Percentiles rank a stretch among this genome's conserved stretches.
Evolutionary conservation across 495 filamentous ascomycete species (phyloP).

Genomic region (Bacidia gigantensis): DNA sequence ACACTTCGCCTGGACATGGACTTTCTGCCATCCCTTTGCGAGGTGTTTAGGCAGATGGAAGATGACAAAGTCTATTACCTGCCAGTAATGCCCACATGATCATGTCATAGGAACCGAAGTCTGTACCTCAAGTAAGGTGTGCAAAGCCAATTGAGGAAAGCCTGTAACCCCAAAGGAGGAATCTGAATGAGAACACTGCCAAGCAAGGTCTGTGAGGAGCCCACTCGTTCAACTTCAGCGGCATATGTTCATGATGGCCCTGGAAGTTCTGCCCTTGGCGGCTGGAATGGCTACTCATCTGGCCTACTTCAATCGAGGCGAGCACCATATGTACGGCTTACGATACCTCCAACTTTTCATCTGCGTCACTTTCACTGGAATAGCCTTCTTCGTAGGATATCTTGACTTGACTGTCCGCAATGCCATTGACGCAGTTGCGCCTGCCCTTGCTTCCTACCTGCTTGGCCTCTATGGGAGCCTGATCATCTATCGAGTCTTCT

Average conservation of each 20-base stretch:
- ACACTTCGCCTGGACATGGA: no score
- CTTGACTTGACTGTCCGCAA: neutral
- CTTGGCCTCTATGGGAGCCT: conserved; percentile 25
- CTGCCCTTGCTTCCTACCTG: conserved; percentile 17
- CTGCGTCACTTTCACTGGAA: conserved; percentile 1
- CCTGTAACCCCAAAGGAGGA: no score
- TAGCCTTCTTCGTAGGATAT: conserved; percentile 6
- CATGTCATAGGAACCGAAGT: no score
- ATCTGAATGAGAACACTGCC: no score
- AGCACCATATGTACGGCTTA: conserved; percentile 25
- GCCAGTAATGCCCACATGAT: no score
- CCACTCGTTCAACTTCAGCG: neutral
- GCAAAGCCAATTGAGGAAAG: no score
- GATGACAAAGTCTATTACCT: no score
- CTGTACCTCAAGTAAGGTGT: no score
- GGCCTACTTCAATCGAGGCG: conserved; percentile 23
- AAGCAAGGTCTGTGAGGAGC: no score
- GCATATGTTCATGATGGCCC: neutral
- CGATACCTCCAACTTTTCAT: conserved; percentile 18
- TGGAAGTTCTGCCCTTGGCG: neutral
- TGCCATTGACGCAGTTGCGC: neutral
- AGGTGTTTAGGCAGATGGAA: no score
- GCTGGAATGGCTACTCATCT: conserved; percentile 16
- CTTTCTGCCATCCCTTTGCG: no score
- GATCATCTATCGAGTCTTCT: conserved; percentile 24